phyloP scores from a whole-genome alignment of 805 yeast species.

The Ogataea chonburiensis region DNA sequence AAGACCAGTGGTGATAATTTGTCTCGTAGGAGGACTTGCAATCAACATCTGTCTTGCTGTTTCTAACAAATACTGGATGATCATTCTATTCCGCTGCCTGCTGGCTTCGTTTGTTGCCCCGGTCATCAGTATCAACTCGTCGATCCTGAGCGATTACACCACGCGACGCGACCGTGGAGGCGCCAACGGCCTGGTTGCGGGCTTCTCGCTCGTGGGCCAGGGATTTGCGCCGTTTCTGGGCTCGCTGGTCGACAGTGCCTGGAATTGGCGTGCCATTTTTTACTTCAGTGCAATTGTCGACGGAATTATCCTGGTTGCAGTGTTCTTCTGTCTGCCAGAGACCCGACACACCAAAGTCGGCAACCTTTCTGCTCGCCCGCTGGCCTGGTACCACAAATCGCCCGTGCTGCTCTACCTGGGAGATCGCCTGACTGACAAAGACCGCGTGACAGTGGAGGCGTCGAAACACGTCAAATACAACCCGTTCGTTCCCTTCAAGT shows the following conservation, averaged over 20 bases:
- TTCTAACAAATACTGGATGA: constrained; percentile 53
- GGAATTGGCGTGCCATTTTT: constrained; percentile 77
- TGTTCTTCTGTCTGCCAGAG: constrained; percentile 59
- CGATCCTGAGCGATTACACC: constrained; percentile 73
- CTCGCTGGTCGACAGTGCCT: constrained; percentile 47
- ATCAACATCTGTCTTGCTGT: constrained; percentile 68
- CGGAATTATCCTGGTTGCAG: constrained; percentile 39
- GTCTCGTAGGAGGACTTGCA: constrained; percentile 54
- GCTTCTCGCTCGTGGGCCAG: constrained; percentile 67
- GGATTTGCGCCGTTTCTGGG: constrained; percentile 79
- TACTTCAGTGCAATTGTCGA: constrained; percentile 72
- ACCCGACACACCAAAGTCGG: constrained; percentile 73
- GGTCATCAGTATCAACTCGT: constrained; percentile 65
- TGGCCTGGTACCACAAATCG: constrained; percentile 39
- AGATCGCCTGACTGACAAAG: constrained; percentile 33
- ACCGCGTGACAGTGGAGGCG: constrained; percentile 25
- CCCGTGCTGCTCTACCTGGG: constrained; percentile 40
- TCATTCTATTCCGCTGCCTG: constrained; percentile 67
- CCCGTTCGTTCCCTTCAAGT: constrained; percentile 26
- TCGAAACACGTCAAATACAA: constrained; percentile 19
- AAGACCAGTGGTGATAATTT: constrained; percentile 59
- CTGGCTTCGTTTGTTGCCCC: constrained; percentile 81
- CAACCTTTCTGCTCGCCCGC: constrained; percentile 65
- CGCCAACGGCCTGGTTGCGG: constrained; percentile 62
- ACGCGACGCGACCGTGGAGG: constrained; percentile 67